These are phyloP conservation scores for Apiospora arundinis DNA, from an alignment of 2,329 filamentous ascomycete species.

Conservation along the genomic window DNA sequence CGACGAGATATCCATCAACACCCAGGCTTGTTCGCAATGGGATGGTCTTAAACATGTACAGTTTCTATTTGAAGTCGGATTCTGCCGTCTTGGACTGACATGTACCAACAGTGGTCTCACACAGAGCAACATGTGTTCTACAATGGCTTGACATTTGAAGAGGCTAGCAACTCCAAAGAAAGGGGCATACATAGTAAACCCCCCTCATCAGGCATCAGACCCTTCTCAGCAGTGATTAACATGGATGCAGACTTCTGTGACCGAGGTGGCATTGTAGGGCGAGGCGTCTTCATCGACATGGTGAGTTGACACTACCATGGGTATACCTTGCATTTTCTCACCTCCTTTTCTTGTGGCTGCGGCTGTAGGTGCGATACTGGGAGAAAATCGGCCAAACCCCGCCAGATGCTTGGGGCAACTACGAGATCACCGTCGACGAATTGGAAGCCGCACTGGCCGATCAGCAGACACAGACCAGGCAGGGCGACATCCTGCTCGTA, in stretches of 20 bases:
- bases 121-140: not conserved
- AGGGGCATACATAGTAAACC: constrained; percentile 25
- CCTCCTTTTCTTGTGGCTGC: not conserved
- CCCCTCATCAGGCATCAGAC: constrained; percentile 29
- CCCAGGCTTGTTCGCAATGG: constrained; percentile 25
- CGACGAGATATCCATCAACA: constrained; percentile 32
- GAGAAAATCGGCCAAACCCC: constrained; percentile 4
- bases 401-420: constrained; percentile 20
- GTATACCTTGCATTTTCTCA: not conserved
- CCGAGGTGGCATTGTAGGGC: constrained; percentile 21
- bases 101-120: not conserved
- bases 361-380: constrained; percentile 1
- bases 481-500: constrained; percentile 17
- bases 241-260: not conserved
- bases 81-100: not conserved
- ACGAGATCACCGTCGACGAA: constrained; percentile 11
- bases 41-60: constrained; percentile 24
- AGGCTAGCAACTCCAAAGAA: not conserved
- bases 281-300: constrained; percentile 21
- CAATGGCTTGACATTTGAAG: constrained; percentile 8
- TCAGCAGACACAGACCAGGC: not conserved
- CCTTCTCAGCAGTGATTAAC: not conserved
- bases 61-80: not conserved
- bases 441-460: not conserved
- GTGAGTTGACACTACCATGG: constrained; percentile 19